Evolutionary conservation across 202 grass and related monocot genomes (phyloP), one percentile per base, ranked within the genome.

Genomic region (Saccharum hybrid): DNA sequence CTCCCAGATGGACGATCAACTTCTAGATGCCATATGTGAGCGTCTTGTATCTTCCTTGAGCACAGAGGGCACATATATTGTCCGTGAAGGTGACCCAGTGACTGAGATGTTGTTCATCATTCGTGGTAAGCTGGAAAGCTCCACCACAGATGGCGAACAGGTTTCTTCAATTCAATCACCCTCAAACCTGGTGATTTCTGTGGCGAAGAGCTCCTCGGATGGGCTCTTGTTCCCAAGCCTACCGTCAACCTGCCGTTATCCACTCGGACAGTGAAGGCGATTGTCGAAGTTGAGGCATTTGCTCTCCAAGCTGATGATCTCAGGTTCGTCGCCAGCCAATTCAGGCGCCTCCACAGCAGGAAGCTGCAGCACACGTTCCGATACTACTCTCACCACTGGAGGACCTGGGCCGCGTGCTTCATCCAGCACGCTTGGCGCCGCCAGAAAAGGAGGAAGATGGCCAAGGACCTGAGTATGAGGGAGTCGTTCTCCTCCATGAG

Each of bases 51-150:
- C 96, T 41, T 98, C 91, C 15, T 81, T 98, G 81, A 92, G 96
- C 84, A 98, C 96, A 6, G 64, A 92, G 71, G 96, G 96, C 5
- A 99, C 96, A 23, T 94, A 88, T 73, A 90, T 95, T 83, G 93
- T 96, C 72, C 91, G 96, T 43, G 96, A 99, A 73, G 96, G 96
- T 36, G 96, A 99, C 36, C 96, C 89, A 5, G 93, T 99, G 78
- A 96, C 88, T 22, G 96, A 99, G 51, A 99, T 99, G 96, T 86
- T 99, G 37, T 99, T 99, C 33, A 88, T 99, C 52, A 92, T 96
- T 74, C 93, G 96, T 46, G 96, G 96, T 28, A 94, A 93, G 41
- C 72, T 99, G 75, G 96, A 99, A 68, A 99, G 96, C 59, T 99
- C 89, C 67, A 99, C 96, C 14, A 99, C 96, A 28, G 92, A 96